A percentile compares a stretch with the other conserved stretches of the same genome.
phyloP scores from a whole-genome alignment of 1,284 basidiomycete species.

The Inonotus obliquus region DNA sequence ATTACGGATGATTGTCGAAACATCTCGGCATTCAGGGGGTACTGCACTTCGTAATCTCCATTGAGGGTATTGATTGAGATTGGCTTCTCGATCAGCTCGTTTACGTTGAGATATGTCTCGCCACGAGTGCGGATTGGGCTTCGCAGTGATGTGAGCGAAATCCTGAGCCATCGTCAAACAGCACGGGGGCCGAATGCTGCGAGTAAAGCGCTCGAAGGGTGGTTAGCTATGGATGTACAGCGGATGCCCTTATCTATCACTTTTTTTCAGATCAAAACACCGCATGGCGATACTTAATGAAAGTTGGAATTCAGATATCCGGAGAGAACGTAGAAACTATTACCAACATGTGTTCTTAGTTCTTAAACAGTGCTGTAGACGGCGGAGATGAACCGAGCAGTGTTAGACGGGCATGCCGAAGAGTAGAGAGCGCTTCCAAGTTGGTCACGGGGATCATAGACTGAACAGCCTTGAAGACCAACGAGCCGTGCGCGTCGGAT shows the following conservation, averaged over 20 bases:
- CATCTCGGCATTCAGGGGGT: conserved; percentile 25
- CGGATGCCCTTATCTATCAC: background rate
- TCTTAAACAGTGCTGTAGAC: background rate
- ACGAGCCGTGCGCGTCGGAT: background rate
- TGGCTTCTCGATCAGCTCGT: conserved; percentile 28
- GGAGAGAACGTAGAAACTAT: background rate
- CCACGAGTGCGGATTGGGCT: conserved; percentile 17
- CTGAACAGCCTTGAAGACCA: background rate
- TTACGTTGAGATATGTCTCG: conserved; percentile 26
- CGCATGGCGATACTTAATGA: background rate
- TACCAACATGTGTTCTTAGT: background rate
- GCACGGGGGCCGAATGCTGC: background rate
- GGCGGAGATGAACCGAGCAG: background rate
- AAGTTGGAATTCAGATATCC: background rate
- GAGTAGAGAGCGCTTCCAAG: background rate
- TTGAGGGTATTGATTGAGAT: conserved; percentile 27
- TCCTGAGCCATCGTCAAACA: background rate
- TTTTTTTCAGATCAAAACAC: background rate
- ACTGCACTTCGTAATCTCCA: conserved; percentile 29
- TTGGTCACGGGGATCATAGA: background rate
- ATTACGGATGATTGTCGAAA: conserved; percentile 28
- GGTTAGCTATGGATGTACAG: background rate
- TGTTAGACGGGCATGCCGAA: background rate
- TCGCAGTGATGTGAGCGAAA: background rate
- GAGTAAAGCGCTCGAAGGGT: background rate